These are phyloP conservation scores for Trichomonas gallinae DNA, from an alignment of 208 protist genomes.

Conservation along the genomic window DNA sequence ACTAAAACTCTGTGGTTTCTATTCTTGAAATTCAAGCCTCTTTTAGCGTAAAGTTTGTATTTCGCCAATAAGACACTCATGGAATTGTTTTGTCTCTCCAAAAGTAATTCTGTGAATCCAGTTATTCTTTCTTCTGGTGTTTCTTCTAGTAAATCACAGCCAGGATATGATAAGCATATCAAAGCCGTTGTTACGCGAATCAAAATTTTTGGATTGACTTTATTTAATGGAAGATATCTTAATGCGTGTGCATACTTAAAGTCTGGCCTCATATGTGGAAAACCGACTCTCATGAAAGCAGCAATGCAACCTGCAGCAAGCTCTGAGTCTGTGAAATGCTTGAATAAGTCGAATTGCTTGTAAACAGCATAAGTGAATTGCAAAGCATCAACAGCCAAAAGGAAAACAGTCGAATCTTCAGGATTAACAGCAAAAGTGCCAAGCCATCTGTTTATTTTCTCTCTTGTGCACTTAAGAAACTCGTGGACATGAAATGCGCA, in stretches of 20 bases:
- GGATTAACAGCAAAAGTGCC: background rate
- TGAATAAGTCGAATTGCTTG: background rate
- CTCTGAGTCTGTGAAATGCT: background rate
- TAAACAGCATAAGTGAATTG: background rate
- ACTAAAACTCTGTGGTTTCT: background rate
- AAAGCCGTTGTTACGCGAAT: background rate
- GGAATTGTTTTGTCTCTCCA: background rate
- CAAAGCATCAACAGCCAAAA: background rate
- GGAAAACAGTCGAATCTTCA: background rate
- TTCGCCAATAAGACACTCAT: background rate
- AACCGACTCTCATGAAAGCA: background rate
- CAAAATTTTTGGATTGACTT: background rate
- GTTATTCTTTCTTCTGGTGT: background rate
- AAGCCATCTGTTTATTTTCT: background rate
- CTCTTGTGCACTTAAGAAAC: background rate
- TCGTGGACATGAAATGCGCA: background rate
- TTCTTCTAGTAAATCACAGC: background rate
- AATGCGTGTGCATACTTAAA: background rate
- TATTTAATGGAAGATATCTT: too few species aligned
- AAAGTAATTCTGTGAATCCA: background rate
- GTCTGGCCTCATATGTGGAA: background rate
- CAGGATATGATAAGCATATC: background rate
- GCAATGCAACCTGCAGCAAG: background rate
- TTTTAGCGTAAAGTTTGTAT: background rate
- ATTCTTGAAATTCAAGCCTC: background rate